Base-by-base conservation (phyloP, 371 early-diverging fungal genomes). In the Actinomortierella ambigua region DNA sequence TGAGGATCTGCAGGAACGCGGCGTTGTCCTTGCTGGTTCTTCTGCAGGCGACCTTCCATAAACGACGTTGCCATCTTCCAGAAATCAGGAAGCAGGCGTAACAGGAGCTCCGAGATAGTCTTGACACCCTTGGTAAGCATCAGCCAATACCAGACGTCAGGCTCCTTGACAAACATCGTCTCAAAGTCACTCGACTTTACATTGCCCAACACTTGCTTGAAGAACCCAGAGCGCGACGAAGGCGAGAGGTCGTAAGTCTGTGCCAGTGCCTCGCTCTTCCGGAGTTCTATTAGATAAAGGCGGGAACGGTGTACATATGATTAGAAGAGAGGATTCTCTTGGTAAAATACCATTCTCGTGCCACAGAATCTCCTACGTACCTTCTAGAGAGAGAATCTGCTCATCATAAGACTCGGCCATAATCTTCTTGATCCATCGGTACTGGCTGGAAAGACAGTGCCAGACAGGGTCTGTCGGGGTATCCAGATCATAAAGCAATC, bases 21-120 rank as follows among this genome's bases (percentile, higher is more conserved):
- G 48, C 81, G 76, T 27, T 88, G 66, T 47, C 87, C 66, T 29
- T 79, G 64, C 57, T 77, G 55, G 54, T 73, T 50, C 44, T 83
- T 85, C 44, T 84, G 81, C 58, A 93, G 90, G 65, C 90, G 86
- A 44, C 94, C 93, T 50, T 95, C 96, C 65, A 91, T 90, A 64
- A 87, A 96, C 2, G 93, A 85, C 53, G 84, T 85, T 39, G 93
- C 90, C 2, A 95, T 67, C 68, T 90, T 87, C 94, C 98, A 96
- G 78, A 97, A 96, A 59, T 94, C 94, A n/a, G 95, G 96, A 58
- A 97, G 67, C 44, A 88, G 83, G 13, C 86, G 85, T n/a, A 86
- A 59, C 20, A 97, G 65, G 4, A 92, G 76, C 34, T 88, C 84
- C 1, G 93, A 93, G 3, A 93, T 79, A 1, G 86, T 82, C 66